These are phyloP conservation scores for Myriosclerotinia curreyana DNA, from an alignment of 2,329 filamentous ascomycete genomes.

Conservation along the genomic window DNA sequence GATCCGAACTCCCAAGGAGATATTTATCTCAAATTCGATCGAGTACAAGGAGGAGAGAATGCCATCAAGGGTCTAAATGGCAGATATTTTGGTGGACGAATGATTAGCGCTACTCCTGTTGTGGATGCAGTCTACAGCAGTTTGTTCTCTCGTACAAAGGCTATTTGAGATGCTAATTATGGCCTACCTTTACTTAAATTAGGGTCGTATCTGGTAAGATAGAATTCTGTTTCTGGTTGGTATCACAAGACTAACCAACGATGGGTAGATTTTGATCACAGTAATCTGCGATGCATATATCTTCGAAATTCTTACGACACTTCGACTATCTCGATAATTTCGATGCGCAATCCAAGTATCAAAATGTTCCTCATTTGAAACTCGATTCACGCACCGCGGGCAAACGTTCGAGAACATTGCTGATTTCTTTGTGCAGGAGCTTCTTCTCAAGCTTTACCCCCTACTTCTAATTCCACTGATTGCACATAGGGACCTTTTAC, in stretches of 20 bases:
- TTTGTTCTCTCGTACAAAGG: slow-evolving; percentile 83
- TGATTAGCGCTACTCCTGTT: slow-evolving; percentile 92
- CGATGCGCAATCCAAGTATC: slow-evolving; percentile 12
- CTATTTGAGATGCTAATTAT: slow-evolving; percentile 57
- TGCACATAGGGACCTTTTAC: slow-evolving; percentile 34
- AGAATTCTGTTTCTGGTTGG: not conserved
- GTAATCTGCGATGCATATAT: slow-evolving; percentile 22
- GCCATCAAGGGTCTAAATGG: slow-evolving; percentile 97
- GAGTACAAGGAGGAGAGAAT: slow-evolving; percentile 91
- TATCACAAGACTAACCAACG: slow-evolving; percentile 11
- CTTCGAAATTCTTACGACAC: not conserved
- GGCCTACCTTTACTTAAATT: slow-evolving; percentile 29
- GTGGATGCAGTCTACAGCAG: slow-evolving; percentile 99
- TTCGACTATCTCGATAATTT: not conserved
- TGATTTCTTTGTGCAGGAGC: slow-evolving; percentile 37
- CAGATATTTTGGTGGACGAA: slow-evolving; percentile 87
- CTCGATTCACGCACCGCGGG: slow-evolving; percentile 17
- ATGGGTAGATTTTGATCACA: slow-evolving; percentile 22
- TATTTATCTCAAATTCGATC: slow-evolving; percentile 98
- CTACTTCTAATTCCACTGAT: slow-evolving; percentile 32
- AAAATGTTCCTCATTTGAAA: not conserved
- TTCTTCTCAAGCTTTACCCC: slow-evolving; percentile 22
- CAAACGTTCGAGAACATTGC: slow-evolving; percentile 30
- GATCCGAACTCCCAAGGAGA: slow-evolving; percentile 93
- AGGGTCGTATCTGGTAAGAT: slow-evolving; percentile 35